phyloP scores from a whole-genome alignment of 2,329 filamentous ascomycete genomes.

The Thelonectria rubi region DNA sequence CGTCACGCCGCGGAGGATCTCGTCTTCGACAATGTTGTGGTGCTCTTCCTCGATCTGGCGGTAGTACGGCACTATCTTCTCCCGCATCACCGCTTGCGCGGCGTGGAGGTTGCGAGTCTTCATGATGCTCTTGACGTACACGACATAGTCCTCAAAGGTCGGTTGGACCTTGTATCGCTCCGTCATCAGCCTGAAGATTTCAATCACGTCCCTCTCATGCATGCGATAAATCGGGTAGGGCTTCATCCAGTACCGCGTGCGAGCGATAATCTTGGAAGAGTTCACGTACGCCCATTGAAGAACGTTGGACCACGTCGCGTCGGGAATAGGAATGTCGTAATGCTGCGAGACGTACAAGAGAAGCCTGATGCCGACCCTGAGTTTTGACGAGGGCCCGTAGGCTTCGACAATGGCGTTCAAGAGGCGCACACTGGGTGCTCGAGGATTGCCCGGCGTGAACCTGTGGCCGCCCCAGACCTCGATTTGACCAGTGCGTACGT shows the following conservation, averaged over 20 bases:
- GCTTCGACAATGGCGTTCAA: conserved; percentile 73
- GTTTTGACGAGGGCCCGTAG: conserved; percentile 72
- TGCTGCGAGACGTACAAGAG: conserved; percentile 69
- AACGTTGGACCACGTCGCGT: conserved; percentile 70
- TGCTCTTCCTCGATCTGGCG: conserved; percentile 38
- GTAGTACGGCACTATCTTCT: conserved; percentile 53
- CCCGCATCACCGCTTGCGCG: conserved; percentile 51
- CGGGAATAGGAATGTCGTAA: conserved; percentile 67
- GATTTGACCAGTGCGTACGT: conserved; percentile 31
- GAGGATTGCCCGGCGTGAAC: conserved; percentile 58
- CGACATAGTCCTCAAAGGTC: conserved; percentile 64
- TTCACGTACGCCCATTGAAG: conserved; percentile 73
- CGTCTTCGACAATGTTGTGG: conserved; percentile 44
- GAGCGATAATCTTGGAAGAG: conserved; percentile 49
- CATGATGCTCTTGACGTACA: conserved; percentile 53
- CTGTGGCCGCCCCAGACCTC: conserved; percentile 47
- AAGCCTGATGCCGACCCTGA: conserved; percentile 65
- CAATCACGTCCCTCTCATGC: conserved; percentile 53
- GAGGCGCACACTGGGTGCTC: conserved; percentile 66
- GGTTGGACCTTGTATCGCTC: conserved; percentile 66
- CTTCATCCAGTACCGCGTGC: conserved; percentile 49
- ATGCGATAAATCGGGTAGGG: conserved; percentile 47
- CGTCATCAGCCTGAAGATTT: conserved; percentile 69
- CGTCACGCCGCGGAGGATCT: conserved; percentile 42
- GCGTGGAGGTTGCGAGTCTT: conserved; percentile 37